phyloP scores from a whole-genome alignment of 1,284 basidiomycete species.

The Ceratobasidium sp. region DNA sequence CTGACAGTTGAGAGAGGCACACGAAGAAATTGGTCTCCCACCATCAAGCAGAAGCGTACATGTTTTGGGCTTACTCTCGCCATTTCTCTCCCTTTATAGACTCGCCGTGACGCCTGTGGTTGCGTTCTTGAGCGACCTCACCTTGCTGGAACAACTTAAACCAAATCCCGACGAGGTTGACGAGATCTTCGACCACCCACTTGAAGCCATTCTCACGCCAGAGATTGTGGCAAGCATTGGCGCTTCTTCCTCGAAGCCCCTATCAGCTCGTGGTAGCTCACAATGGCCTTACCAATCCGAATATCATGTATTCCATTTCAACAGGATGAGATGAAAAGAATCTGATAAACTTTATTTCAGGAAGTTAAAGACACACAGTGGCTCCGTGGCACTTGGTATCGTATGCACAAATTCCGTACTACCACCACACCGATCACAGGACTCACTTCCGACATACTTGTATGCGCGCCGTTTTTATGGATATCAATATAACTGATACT shows the following conservation, averaged over 20 bases:
- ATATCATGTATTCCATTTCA: conserved; percentile 57
- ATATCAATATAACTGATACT: background rate
- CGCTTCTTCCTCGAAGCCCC: conserved; percentile 38
- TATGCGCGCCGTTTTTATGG: conserved; percentile 49
- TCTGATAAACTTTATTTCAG: conserved; percentile 46
- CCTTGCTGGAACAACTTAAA: conserved; percentile 33
- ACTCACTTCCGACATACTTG: conserved; percentile 79
- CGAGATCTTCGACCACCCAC: conserved; percentile 77
- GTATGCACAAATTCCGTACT: conserved; percentile 78
- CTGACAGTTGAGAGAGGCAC: conserved; percentile 76
- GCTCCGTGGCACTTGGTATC: conserved; percentile 59
- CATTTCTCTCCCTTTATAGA: conserved; percentile 63
- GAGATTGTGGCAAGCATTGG: conserved; percentile 21
- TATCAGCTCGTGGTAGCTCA: conserved; percentile 65
- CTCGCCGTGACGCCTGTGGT: conserved; percentile 75
- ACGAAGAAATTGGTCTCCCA: conserved; percentile 80
- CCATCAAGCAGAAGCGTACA: conserved; percentile 62
- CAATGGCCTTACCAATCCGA: conserved; percentile 80
- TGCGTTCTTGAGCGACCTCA: conserved; percentile 61
- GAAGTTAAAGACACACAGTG: conserved; percentile 62
- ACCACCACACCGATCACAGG: conserved; percentile 80
- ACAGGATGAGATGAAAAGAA: conserved; percentile 43
- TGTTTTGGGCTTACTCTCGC: conserved; percentile 69
- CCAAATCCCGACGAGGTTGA: conserved; percentile 64
- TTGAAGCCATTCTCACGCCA: conserved; percentile 73